Base-by-base conservation (phyloP, 2,329 filamentous ascomycete genomes). In the Curvularia spicifera region DNA sequence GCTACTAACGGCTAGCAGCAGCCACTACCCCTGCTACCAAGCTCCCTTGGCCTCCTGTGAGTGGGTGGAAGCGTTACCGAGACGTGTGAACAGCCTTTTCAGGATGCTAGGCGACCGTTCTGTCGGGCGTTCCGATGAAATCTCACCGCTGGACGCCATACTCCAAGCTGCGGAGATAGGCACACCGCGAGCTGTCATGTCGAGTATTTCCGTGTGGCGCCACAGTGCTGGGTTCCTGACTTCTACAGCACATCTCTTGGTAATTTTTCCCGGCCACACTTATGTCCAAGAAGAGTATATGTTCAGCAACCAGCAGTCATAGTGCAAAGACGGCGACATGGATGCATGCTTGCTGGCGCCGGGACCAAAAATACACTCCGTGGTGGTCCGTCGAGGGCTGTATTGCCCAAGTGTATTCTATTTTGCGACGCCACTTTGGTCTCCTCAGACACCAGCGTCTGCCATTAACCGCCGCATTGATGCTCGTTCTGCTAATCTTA, bases 91-190 rank as follows among this genome's bases (percentile, higher is more conserved):
- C 59, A 67, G 54, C 66, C 60, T 57, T 39, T 64, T 67, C 29
- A 9, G 65, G 46, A 7, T 24, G n/a, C 44, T 51, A 57, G 45
- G 43, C 57, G 51, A 67, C 59, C 63, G 54, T 39, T 51, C 43
- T 26, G 40, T 65, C 66, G 68, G 66, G 49, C 54, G 54, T 56
- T 50, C 56, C 58, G 58, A 54, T 35, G 44, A 47, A 56, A 63
- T 47, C 62, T 65, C 67, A 70, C 67, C 67, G 67, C 67, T 61
- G 60, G 56, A 57, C 53, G 50, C 59, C 58, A 60, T 64, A 31
- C 7, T 31, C 57, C 20, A 20, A n/a, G 49, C 51, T 57, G 13
- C 33, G 55, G 47, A 39, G 56, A 50, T 49, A 40, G 53, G 52
- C 20, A 44, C 26, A 51, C 18, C 56, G 64, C 62, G 54, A 64